These are phyloP conservation scores for Nephelium lappaceum DNA, from an alignment of 345 rosid genomes.

Conservation along the genomic window DNA sequence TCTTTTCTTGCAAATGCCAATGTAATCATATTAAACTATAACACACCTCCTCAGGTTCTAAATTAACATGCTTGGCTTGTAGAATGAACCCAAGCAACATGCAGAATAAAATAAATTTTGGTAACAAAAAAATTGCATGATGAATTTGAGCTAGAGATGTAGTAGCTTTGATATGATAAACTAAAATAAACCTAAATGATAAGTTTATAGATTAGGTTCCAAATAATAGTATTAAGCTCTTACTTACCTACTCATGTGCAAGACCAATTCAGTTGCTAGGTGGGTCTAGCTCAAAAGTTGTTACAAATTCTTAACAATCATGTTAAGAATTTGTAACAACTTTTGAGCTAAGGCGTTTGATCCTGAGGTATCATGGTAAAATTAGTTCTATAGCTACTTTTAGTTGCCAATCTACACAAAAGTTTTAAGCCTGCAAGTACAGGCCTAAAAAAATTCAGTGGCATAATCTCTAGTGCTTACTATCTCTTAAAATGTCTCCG, in stretches of 20 bases:
- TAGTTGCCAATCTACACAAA: neutral
- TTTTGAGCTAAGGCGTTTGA: neutral
- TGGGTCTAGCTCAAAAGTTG: neutral
- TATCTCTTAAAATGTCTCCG: conserved; percentile 13
- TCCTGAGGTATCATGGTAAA: neutral
- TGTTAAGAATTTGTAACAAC: neutral
- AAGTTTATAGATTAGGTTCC: neutral
- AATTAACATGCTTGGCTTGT: neutral
- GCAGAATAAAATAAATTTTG: neutral
- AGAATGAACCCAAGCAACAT: neutral
- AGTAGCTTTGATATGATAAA: neutral
- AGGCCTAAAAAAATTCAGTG: neutral
- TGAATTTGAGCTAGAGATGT: neutral
- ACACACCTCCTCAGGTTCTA: neutral
- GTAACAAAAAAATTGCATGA: neutral
- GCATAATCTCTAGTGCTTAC: neutral
- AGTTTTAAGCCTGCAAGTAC: neutral
- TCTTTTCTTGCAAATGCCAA: conserved; percentile 7
- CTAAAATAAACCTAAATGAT: neutral
- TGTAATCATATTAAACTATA: neutral
- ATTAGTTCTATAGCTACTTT: no score
- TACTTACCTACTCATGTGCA: neutral
- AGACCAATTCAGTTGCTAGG: neutral
- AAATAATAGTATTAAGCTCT: neutral
- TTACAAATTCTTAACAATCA: neutral